A percentile compares a stretch with the other conserved stretches of the same genome.
Evolutionary conservation across 202 grass and related monocot species (phyloP).

Genomic region (Carex arenaria): DNA sequence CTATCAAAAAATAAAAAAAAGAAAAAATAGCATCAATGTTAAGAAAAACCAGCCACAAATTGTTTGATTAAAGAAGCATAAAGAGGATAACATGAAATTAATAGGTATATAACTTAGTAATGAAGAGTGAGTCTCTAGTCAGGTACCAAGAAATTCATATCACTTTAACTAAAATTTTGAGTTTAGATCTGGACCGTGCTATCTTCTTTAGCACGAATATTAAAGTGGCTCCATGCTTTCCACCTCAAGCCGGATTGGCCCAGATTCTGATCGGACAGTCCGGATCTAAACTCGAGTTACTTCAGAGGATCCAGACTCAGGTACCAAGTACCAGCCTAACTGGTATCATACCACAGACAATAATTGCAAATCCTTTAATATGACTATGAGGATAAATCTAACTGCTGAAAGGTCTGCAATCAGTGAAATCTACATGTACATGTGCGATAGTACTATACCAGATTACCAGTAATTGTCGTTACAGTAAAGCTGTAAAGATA

Average conservation of each 20-base stretch:
- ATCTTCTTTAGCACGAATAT: no score
- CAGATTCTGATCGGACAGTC: no score
- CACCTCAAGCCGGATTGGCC: no score
- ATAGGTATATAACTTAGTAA: not conserved
- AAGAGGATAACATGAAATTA: not conserved
- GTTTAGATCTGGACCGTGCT: no score
- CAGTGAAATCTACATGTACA: not conserved
- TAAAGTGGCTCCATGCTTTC: no score
- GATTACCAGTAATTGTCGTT: not conserved
- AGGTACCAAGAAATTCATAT: not conserved
- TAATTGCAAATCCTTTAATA: not conserved
- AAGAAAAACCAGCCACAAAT: slow-evolving; percentile 2
- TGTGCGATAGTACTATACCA: not conserved
- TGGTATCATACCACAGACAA: not conserved
- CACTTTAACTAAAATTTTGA: no score
- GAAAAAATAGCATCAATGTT: not conserved
- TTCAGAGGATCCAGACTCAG: not conserved
- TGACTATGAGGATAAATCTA: not conserved
- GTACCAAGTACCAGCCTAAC: not conserved
- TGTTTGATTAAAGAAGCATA: not conserved
- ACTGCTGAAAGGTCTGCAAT: not conserved
- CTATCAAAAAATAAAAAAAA: slow-evolving; percentile 28
- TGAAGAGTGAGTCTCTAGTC: not conserved
- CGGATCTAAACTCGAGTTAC: no score
- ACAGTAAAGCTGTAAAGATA: not conserved